Percentiles rank a stretch among this genome's conserved stretches.
Conservation (phyloP, 306 rosid species). For the Cercis canadensis region DNA sequence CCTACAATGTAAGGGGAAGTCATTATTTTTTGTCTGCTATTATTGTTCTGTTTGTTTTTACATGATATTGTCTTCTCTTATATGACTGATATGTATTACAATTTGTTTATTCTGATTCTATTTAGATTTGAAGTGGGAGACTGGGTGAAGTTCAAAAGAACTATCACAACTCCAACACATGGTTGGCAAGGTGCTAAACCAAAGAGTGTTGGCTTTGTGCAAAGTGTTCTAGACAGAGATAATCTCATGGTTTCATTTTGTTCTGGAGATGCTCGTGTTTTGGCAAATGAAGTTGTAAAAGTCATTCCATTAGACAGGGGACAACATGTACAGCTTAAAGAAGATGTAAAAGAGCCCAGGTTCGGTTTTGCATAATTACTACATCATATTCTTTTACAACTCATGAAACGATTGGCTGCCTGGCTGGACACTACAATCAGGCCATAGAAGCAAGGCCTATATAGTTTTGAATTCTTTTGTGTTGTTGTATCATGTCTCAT, state of each 20-base stretch:
- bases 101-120: slow-evolving; percentile 28
- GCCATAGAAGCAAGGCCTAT: too few relatives aligned
- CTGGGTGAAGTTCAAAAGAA: slow-evolving; percentile 94
- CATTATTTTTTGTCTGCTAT: slow-evolving; percentile 21
- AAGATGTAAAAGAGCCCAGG: slow-evolving; percentile 93
- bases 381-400: neutral
- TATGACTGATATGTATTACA: slow-evolving; percentile 29
- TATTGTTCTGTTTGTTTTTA: slow-evolving; percentile 30
- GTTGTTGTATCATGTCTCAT: too few relatives aligned
- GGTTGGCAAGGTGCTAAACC: slow-evolving; percentile 94
- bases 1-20: slow-evolving; percentile 68
- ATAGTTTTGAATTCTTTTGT: too few relatives aligned
- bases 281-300: slow-evolving; percentile 83
- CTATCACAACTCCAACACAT: slow-evolving; percentile 68
- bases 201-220: slow-evolving; percentile 96
- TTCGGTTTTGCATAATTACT: slow-evolving; percentile 40
- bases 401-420: too few relatives aligned
- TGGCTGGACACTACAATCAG: too few relatives aligned
- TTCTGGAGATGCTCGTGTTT: slow-evolving; percentile 89
- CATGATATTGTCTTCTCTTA: slow-evolving; percentile 18
- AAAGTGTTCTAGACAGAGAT: slow-evolving; percentile 76
- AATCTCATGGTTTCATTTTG: slow-evolving; percentile 88
- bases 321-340: slow-evolving; percentile 91
- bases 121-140: slow-evolving; percentile 88
- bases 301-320: slow-evolving; percentile 95